Percentiles rank a stretch among this genome's conserved stretches.
Evolutionary conservation across 441 rosid species (phyloP).

Genomic region (Geranium incanum): DNA sequence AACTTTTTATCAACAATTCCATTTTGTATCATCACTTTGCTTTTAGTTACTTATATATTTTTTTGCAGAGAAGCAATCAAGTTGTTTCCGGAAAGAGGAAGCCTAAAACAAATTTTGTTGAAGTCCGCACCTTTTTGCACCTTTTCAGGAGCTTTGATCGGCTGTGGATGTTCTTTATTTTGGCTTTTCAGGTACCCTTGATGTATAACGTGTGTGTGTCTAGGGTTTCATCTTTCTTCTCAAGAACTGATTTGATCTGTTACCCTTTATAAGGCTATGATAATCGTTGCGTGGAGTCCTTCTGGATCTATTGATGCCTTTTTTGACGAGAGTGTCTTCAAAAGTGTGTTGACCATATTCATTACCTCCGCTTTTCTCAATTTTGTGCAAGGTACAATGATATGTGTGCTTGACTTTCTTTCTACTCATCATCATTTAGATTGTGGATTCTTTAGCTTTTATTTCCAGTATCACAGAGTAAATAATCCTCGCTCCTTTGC

Average conservation of each 20-base stretch:
- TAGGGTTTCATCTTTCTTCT: conserved; percentile 19
- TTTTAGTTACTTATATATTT: background rate
- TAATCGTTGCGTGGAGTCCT: conserved; percentile 83
- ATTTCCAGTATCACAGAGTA: conserved; percentile 7
- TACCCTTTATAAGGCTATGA: conserved; percentile 63
- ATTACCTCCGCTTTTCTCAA: conserved; percentile 83
- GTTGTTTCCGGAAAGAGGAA: conserved; percentile 45
- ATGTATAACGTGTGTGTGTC: conserved; percentile 12
- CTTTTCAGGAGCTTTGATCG: conserved; percentile 90
- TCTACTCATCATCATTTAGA: conserved; percentile 7
- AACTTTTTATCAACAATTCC: background rate
- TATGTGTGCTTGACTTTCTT: conserved; percentile 16
- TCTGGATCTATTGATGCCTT: conserved; percentile 62
- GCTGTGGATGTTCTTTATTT: conserved; percentile 87
- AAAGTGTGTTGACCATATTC: conserved; percentile 70
- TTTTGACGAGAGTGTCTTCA: conserved; percentile 54
- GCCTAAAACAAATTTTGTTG: conserved; percentile 96
- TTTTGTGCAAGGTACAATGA: conserved; percentile 64
- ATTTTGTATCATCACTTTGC: no score
- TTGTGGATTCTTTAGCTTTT: conserved; percentile 8
- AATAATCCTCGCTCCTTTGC: conserved; percentile 12
- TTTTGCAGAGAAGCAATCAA: conserved; percentile 56
- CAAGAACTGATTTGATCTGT: conserved; percentile 18
- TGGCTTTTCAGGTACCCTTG: conserved; percentile 74
- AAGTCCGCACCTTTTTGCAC: conserved; percentile 96